Percentiles rank a stretch among this genome's conserved stretches.
Evolutionary conservation across 495 filamentous ascomycete genomes (phyloP).

Genomic region (Beverwykella pulmonaria): DNA sequence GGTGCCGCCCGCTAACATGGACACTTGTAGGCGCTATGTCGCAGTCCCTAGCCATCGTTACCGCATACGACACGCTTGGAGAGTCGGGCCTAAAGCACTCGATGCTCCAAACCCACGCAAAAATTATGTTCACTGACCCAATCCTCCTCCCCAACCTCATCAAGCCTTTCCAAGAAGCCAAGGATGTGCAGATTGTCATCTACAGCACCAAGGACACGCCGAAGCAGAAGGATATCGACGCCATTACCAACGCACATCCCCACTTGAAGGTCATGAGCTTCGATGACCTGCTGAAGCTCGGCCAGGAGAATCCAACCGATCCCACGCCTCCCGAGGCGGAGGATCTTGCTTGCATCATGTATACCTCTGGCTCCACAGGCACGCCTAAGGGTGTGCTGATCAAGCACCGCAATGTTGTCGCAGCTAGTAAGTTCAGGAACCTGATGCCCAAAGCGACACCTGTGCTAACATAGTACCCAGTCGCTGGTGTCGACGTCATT

Average conservation of each 20-base stretch:
- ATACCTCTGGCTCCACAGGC: slow-evolving; percentile 97
- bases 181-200: slow-evolving; percentile 77
- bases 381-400: slow-evolving; percentile 93
- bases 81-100: slow-evolving; percentile 93
- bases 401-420: slow-evolving; percentile 86
- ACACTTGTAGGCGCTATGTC: slow-evolving; percentile 53
- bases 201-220: slow-evolving; percentile 81
- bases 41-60: slow-evolving; percentile 95
- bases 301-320: slow-evolving; percentile 80
- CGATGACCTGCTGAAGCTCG: slow-evolving; percentile 80
- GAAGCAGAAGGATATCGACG: slow-evolving; percentile 78
- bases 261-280: slow-evolving; percentile 77
- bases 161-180: slow-evolving; percentile 80
- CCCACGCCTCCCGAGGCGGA: slow-evolving; percentile 78
- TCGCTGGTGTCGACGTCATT: slow-evolving; percentile 84
- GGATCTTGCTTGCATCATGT: slow-evolving; percentile 98
- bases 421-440: slow-evolving; percentile 64
- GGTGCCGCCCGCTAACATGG: slow-evolving; percentile 5
- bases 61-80: slow-evolving; percentile 95
- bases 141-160: slow-evolving; percentile 77
- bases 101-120: slow-evolving; percentile 80
- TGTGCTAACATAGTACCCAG: slow-evolving; percentile 49
- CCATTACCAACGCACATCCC: slow-evolving; percentile 69
- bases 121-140: slow-evolving; percentile 89
- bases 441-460: not conserved